phyloP scores from a whole-genome alignment of 228 moss, liverwort and hornwort genomes.

The Sphagnum magellanicum region DNA sequence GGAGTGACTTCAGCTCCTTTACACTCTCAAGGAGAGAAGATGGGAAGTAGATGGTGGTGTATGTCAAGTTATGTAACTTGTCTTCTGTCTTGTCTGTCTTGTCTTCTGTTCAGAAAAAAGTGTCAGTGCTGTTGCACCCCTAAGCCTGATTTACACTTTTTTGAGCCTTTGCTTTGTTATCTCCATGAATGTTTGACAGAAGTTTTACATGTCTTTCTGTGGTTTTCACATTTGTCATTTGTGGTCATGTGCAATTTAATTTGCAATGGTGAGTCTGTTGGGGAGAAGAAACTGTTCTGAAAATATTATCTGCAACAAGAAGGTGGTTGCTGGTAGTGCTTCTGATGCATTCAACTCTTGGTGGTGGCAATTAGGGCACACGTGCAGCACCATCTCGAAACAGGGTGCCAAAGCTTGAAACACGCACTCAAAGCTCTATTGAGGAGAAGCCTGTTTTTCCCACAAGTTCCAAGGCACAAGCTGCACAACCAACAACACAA shows the following conservation, averaged over 20 bases:
- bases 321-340: conserved; percentile 16
- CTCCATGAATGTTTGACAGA: too few species aligned
- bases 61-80: too few species aligned
- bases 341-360: conserved; percentile 12
- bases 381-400: conserved; percentile 16
- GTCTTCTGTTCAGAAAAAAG: too few species aligned
- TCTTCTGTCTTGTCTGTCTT: too few species aligned
- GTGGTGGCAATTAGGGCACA: conserved; percentile 23
- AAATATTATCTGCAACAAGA: background rate
- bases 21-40: too few species aligned
- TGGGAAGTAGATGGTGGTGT: too few species aligned
- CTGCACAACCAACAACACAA: conserved; percentile 15
- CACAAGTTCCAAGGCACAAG: conserved; percentile 17
- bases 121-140: too few species aligned
- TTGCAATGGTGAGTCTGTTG: background rate
- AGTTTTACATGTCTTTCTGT: background rate
- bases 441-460: conserved; percentile 20
- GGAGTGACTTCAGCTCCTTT: too few species aligned
- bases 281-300: background rate
- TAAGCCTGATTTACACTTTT: too few species aligned
- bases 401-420: conserved; percentile 18
- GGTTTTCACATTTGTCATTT: background rate
- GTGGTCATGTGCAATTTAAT: background rate
- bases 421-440: conserved; percentile 1
- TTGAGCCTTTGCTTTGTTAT: too few species aligned